These are phyloP conservation scores for Artemisia tridentata DNA, from an alignment of 129 eudicot genomes.

Conservation along the genomic window DNA sequence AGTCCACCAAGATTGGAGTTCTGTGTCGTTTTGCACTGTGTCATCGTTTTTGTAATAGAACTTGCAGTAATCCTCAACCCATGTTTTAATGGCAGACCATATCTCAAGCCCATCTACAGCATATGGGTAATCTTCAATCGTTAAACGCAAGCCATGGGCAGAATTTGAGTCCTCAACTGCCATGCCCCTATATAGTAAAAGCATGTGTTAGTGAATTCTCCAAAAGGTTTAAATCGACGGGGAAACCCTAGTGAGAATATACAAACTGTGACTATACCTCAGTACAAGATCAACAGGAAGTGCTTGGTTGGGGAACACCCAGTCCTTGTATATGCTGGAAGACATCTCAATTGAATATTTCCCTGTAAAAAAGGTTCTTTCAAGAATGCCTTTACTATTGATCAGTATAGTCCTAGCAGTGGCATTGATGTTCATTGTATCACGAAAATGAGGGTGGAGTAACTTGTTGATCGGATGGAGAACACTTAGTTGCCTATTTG, in stretches of 20 bases:
- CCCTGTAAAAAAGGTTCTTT: constrained; percentile 36
- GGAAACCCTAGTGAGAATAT: not conserved
- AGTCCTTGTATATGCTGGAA: constrained; percentile 28
- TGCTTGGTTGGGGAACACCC: constrained; percentile 48
- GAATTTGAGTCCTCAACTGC: constrained; percentile 44
- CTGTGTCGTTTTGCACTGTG: constrained; percentile 37
- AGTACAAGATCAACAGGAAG: constrained; percentile 58
- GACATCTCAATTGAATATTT: constrained; percentile 44
- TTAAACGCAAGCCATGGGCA: constrained; percentile 45
- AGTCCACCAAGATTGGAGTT: constrained; percentile 57
- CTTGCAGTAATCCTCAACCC: constrained; percentile 48
- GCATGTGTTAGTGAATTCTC: not conserved
- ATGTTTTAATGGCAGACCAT: constrained; percentile 57
- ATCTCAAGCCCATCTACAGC: constrained; percentile 59
- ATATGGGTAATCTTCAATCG: constrained; percentile 56
- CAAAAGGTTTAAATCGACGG: not conserved
- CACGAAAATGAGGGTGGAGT: constrained; percentile 50
- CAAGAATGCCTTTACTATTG: constrained; percentile 45
- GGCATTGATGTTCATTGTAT: constrained; percentile 53
- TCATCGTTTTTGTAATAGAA: constrained; percentile 40
- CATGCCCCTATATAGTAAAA: constrained; percentile 39
- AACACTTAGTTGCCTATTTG: constrained; percentile 57
- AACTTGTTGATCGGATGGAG: constrained; percentile 55
- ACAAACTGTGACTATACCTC: constrained; percentile 24
- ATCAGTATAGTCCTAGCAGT: constrained; percentile 36